Evolutionary conservation across 768 basidiomycete species (phyloP).

Genomic region (Lactarius quietus): DNA sequence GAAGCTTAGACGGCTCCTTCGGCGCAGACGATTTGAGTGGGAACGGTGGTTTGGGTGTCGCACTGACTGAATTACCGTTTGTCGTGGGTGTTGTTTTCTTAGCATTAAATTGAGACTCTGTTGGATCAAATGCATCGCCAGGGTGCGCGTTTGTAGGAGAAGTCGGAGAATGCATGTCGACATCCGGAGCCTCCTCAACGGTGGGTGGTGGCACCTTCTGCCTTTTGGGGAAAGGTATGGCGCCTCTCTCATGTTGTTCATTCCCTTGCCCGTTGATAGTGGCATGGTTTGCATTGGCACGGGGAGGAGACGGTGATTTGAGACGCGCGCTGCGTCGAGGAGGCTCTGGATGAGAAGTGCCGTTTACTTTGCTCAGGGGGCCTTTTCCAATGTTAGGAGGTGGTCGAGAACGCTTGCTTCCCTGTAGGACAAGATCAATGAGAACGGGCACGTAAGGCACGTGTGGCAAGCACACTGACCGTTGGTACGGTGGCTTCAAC

Average conservation of each 20-base stretch:
- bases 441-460: background rate
- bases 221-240: constrained; percentile 44
- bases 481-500: constrained; percentile 75
- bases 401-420: constrained; percentile 74
- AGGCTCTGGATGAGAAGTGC: constrained; percentile 18
- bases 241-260: constrained; percentile 40
- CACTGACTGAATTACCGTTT: constrained; percentile 28
- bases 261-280: constrained; percentile 21
- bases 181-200: constrained; percentile 37
- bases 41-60: constrained; percentile 30
- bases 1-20: constrained; percentile 75
- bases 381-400: constrained; percentile 51
- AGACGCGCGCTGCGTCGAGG: constrained; percentile 29
- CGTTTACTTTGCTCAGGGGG: constrained; percentile 22
- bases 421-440: constrained; percentile 40
- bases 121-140: constrained; percentile 41
- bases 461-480: constrained; percentile 45
- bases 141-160: constrained; percentile 31
- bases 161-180: constrained; percentile 30
- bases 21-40: constrained; percentile 54
- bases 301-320: constrained; percentile 25
- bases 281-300: constrained; percentile 13
- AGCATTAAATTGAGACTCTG: constrained; percentile 31
- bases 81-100: constrained; percentile 16
- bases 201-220: constrained; percentile 33